Conservation (phyloP, 768 basidiomycete genomes). For the Tubosaeta brunneosetosa region DNA sequence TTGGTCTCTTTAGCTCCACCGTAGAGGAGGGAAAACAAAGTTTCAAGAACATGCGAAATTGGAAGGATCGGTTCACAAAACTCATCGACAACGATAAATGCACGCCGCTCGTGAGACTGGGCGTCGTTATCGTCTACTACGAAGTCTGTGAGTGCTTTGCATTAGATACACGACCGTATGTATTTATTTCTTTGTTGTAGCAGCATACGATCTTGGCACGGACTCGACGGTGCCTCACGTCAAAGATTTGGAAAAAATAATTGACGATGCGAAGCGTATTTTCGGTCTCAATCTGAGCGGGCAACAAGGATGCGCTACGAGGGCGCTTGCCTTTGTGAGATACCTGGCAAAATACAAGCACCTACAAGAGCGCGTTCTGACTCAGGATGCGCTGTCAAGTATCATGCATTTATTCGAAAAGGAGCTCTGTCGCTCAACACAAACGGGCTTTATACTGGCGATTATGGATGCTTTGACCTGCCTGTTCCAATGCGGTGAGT, state of each 20-base stretch:
- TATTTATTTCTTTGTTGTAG: background rate
- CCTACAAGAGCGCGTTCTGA: no score
- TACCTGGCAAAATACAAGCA: no score
- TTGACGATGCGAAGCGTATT: constrained; percentile 16
- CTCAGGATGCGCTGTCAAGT: no score
- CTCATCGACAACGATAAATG: constrained; percentile 11
- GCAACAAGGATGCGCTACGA: no score
- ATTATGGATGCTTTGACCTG: constrained; percentile 19
- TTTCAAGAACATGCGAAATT: constrained; percentile 10
- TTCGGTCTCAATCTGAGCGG: no score
- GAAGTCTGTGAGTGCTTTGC: constrained; percentile 14
- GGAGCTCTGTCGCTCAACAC: no score
- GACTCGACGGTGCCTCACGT: no score
- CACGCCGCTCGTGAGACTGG: constrained; percentile 17
- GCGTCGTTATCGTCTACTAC: constrained; percentile 19
- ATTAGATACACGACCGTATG: background rate
- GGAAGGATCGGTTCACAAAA: constrained; percentile 8
- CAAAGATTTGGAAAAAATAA: background rate
- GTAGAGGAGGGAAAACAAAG: constrained; percentile 16
- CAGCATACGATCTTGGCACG: constrained; percentile 11
- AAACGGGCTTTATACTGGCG: constrained; percentile 18
- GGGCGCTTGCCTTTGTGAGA: no score
- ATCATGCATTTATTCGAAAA: constrained; percentile 17
- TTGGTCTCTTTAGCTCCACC: no score
- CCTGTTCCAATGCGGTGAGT: constrained; percentile 16